These are phyloP conservation scores for Conidiobolus incongruus DNA, from an alignment of 371 early-diverging fungal genomes.

Conservation along the genomic window DNA sequence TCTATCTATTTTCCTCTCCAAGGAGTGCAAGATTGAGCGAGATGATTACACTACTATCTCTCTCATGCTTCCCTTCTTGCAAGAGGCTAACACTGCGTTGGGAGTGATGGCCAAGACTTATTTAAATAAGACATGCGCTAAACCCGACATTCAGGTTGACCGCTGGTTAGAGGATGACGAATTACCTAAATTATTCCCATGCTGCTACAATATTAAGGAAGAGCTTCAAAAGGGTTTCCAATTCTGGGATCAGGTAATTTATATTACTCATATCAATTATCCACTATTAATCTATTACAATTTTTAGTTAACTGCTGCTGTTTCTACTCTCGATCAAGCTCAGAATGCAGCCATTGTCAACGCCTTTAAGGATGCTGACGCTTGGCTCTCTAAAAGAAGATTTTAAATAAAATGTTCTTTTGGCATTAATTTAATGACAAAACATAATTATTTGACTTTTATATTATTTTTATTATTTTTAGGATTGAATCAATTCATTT, in stretches of 20 bases:
- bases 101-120: constrained; percentile 22
- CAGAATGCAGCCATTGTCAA: no score
- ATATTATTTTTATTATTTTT: no score
- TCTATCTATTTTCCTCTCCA: constrained; percentile 24
- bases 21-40: constrained; percentile 9
- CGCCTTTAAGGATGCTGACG: no score
- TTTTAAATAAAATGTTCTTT: no score
- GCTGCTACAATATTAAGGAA: constrained; percentile 13
- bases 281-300: no score
- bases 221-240: constrained; percentile 20
- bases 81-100: constrained; percentile 24
- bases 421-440: no score
- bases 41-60: neutral
- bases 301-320: no score
- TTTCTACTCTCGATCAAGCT: no score
- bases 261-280: no score
- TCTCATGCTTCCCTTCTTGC: constrained; percentile 20
- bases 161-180: constrained; percentile 4
- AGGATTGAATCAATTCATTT: no score
- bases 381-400: no score
- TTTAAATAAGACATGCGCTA: constrained; percentile 11
- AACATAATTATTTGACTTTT: no score
- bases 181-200: constrained; percentile 12
- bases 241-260: constrained; percentile 21
- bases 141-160: neutral